Base-by-base conservation (phyloP, 345 rosid genomes). In the Arabidopsis arenosa region DNA sequence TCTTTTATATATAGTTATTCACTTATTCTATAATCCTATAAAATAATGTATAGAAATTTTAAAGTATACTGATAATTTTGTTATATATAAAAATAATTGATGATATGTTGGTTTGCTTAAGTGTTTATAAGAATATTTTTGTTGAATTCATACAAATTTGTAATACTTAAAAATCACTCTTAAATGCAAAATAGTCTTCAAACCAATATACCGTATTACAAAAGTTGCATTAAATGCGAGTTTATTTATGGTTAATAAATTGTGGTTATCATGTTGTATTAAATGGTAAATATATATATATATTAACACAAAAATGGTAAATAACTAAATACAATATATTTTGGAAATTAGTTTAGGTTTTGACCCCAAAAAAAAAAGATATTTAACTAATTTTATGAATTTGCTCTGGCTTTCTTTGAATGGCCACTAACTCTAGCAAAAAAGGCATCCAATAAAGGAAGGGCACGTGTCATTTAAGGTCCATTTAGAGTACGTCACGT, bases 401-500 rank as follows among this genome's bases (percentile, higher is more conserved):
- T 14, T 43, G 18, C 56, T 73, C 33, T 53, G 54, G 70, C 61
- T 32, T 6, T 23, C 13, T 35, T 44, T 28, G 76, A 73, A 43
- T 37, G 21, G 66, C 59, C 66, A 66, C 26, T 26, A 56, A 35
- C 66, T 74, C 35, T 21, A 9, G 41, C 61, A 45, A 48, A 49
- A 8, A 37, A 58, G 44, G 6, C 15, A 75, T 39, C 55, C 79
- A 59, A 68, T 59, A 13, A 40, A 49, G 9, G 4, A 1, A 32
- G 13, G 1, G 40, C 68, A 7, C 37, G 61, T 75, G 45, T 66
- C 26, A 32, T 0, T 11, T 12, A 28, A 28, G 10, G 37, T 66
- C 73, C 53, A 7, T 48, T 66, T 10, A 14, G 63, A 26, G 66
- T 36, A 66, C 21, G 65, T 44, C 68, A 75, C 45, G 33, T 68